Evolutionary conservation across 257 asterid species (phyloP).

Genomic region (Penstemon davidsonii): DNA sequence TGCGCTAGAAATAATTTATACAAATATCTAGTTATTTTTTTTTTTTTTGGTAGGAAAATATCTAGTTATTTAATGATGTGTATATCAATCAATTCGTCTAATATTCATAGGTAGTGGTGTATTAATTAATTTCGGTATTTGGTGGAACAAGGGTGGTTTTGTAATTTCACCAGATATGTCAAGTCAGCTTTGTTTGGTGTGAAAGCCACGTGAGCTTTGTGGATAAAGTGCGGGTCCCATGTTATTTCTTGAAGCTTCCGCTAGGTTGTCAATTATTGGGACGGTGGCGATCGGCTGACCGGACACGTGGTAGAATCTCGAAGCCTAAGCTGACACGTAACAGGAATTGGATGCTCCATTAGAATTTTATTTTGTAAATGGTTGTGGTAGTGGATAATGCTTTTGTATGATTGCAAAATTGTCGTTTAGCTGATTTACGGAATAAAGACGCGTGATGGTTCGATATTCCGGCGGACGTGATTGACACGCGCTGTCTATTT

Average conservation of each 20-base stretch:
- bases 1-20: neutral
- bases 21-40: too few species aligned
- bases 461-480: slow-evolving; percentile 45
- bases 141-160: too few species aligned
- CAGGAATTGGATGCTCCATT: slow-evolving; percentile 26
- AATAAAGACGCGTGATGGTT: slow-evolving; percentile 33
- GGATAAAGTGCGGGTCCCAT: slow-evolving; percentile 53
- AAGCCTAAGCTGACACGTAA: slow-evolving; percentile 36
- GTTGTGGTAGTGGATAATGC: slow-evolving; percentile 43
- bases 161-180: neutral
- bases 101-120: too few species aligned
- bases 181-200: neutral
- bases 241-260: slow-evolving; percentile 45
- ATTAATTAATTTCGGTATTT: too few species aligned
- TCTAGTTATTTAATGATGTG: too few species aligned
- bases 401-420: slow-evolving; percentile 28
- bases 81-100: too few species aligned
- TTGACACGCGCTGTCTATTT: slow-evolving; percentile 38
- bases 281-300: slow-evolving; percentile 39
- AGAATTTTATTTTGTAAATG: neutral
- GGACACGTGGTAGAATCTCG: slow-evolving; percentile 53
- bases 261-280: slow-evolving; percentile 21
- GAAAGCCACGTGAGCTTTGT: slow-evolving; percentile 5
- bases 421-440: slow-evolving; percentile 32
- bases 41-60: too few species aligned